Base-by-base conservation (phyloP, 1,139 yeast genomes). In the Candida freyschussii region DNA sequence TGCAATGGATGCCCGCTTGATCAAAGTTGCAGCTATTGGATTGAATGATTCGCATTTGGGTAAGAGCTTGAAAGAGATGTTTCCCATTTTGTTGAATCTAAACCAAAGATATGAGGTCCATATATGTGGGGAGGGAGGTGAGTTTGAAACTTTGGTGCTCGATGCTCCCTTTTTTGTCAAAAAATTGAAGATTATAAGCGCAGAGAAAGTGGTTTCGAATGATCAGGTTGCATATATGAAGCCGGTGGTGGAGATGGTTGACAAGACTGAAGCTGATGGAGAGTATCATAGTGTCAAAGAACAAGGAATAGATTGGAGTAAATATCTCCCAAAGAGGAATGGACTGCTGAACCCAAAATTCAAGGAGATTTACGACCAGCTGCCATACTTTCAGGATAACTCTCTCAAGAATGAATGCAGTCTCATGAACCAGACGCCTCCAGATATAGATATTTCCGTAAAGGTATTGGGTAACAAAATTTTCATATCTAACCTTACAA, bases 61-160 rank as follows among this genome's bases (percentile, higher is more conserved):
- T 1, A 69, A 72, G 53, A 63, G 79, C 5, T 63, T 91, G 26
- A 69, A 66, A 3, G 71, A 83, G 44, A 62, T 82, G 45, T 72
- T 72, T 36, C 81, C 86, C 0, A 69, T 65, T 1, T 58, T 91
- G 52, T 49, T 70, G 9, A 65, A 64, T 24, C 62, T 89, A 44
- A 82, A 89, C 51, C 45, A 56, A 9, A 60, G 63, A 59, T 89
- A 75, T 56, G 94, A 89, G 2, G 84, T 89, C 8, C 96, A 91
- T 56, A 76, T 91, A 1, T 91, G 98, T 62, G 98, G 98, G 7
- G 98, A 91, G 63, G 98, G 98, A 14, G 98, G 98, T 1, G 98
- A 91, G 57, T 91, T 87, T 56, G 98, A 91, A 55, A 81, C 96
- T 0, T 63, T 89, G 45, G 97, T 91, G 3, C 65, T 91, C 19